Evolutionary conservation across 495 filamentous ascomycete species (phyloP).

Genomic region (Penicillium coprophilum): DNA sequence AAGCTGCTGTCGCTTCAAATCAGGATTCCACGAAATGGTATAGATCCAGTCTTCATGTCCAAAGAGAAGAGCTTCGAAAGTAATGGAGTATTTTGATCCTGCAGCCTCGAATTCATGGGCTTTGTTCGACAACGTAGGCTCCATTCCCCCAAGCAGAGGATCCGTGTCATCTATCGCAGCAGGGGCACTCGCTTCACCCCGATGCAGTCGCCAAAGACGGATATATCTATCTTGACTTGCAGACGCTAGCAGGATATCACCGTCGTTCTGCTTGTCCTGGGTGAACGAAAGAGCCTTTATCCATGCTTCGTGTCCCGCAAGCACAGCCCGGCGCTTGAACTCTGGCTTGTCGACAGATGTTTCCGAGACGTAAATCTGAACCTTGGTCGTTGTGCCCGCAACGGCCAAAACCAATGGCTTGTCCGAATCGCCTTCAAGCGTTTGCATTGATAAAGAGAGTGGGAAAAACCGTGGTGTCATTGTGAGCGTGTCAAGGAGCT

Average conservation of each 20-base stretch:
- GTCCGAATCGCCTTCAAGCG: constrained; percentile 51
- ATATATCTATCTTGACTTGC: constrained; percentile 98
- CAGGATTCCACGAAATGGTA: constrained; percentile 71
- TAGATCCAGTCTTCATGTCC: constrained; percentile 99
- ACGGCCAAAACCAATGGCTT: constrained; percentile 68
- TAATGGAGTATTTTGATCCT: constrained; percentile 67
- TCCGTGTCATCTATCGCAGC: constrained; percentile 43
- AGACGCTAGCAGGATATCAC: constrained; percentile 82
- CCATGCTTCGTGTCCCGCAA: constrained; percentile 95
- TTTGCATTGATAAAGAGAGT: constrained; percentile 65
- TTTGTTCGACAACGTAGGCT: constrained; percentile 76
- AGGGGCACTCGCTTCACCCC: constrained; percentile 50
- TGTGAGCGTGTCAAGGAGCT: constrained; percentile 67
- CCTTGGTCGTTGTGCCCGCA: constrained; percentile 72
- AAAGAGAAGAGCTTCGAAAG: constrained; percentile 91
- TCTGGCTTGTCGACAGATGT: constrained; percentile 32
- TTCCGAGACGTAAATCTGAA: constrained; percentile 72
- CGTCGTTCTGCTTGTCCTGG: constrained; percentile 52
- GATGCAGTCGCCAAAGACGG: constrained; percentile 84
- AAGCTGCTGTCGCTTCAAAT: constrained; percentile 61
- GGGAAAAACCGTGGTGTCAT: constrained; percentile 80
- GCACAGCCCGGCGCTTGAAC: constrained; percentile 73
- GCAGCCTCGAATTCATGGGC: constrained; percentile 66
- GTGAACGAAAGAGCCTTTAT: constrained; percentile 80
- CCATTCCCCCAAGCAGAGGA: constrained; percentile 60